Evolutionary conservation across 116 monocot species (phyloP).

Genomic region (Dioscorea cayenensis): DNA sequence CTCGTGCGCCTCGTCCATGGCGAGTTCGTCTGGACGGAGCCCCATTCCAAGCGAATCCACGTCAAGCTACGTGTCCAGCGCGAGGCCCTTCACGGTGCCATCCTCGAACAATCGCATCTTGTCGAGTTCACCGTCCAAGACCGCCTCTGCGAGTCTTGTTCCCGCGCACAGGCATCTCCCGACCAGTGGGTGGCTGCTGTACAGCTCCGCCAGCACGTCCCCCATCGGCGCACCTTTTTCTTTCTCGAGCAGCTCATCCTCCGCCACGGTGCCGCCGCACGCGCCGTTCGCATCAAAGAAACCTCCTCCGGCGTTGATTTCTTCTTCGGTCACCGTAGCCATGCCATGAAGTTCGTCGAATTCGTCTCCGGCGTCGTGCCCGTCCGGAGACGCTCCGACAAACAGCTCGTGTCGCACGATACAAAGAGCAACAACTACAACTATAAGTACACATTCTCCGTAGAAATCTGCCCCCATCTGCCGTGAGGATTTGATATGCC

Average conservation of each 20-base stretch:
- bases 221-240: constrained; percentile 86
- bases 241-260: constrained; percentile 84
- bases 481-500: constrained; percentile 80
- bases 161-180: constrained; percentile 62
- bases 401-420: constrained; percentile 88
- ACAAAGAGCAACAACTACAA: constrained; percentile 67
- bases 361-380: constrained; percentile 65
- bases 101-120: constrained; percentile 63
- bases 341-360: constrained; percentile 72
- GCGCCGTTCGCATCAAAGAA: constrained; percentile 64
- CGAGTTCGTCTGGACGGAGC: constrained; percentile 90
- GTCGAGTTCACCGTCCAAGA: constrained; percentile 69
- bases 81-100: constrained; percentile 54
- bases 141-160: constrained; percentile 71
- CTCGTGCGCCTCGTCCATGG: constrained; percentile 52
- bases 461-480: constrained; percentile 86
- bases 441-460: constrained; percentile 86
- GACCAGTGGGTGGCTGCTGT: constrained; percentile 92
- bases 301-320: constrained; percentile 73
- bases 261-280: constrained; percentile 65
- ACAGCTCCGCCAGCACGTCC: constrained; percentile 87
- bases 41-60: constrained; percentile 85
- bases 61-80: constrained; percentile 60
- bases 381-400: constrained; percentile 40
- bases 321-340: constrained; percentile 68